Base-by-base conservation (phyloP, 1,139 yeast species). In the Debaryomycetaceae sp. region DNA sequence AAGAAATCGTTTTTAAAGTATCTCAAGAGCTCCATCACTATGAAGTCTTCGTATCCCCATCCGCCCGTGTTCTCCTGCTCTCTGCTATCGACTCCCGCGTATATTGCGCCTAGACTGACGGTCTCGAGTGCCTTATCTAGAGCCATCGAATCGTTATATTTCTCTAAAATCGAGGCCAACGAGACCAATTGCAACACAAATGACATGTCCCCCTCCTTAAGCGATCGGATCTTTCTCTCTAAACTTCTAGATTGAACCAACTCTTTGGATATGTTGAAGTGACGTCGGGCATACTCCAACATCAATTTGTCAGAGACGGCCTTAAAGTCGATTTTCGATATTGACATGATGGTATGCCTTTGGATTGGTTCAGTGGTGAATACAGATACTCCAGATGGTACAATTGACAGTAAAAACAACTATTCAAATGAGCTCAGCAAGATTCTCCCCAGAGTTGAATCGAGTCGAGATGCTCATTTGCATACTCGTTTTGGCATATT, bases 1-100 rank as follows among this genome's bases (percentile, higher is more conserved):
- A 93, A 91, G 66, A 88, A 90, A 40, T 80, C 83, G 41, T 83
- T 70, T 55, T 89, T 90, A 67, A 85, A 91, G 81, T 95, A 91
- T 38, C 74, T 65, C 34, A 91, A 70, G 17, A 87, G 62, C 52
- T 83, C 93, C 49, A 73, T 70, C 1, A 90, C 91, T 6, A 91
- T 56, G 38, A 76, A 70, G 59, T 91, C 98, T 44, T 85, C 83
- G 54, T 84, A 80, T 37, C 36, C 37, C 34, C 49, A 42, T 6
- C 31, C 38, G 6, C 24, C 40, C 23, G 24, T 38, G 41, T 14
- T 20, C 11, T 42, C 42, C 11, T 45, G 40, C 36, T 57, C 54
- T 43, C 64, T 67, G 39, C 68, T 49, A 22, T 72, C 78, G 1
- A 69, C 75, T 3, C 71, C 70, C 7, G 48, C 55, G 48, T 72